phyloP scores from a whole-genome alignment of 31 red algal genomes.

The Asparagopsis taxiformis region DNA sequence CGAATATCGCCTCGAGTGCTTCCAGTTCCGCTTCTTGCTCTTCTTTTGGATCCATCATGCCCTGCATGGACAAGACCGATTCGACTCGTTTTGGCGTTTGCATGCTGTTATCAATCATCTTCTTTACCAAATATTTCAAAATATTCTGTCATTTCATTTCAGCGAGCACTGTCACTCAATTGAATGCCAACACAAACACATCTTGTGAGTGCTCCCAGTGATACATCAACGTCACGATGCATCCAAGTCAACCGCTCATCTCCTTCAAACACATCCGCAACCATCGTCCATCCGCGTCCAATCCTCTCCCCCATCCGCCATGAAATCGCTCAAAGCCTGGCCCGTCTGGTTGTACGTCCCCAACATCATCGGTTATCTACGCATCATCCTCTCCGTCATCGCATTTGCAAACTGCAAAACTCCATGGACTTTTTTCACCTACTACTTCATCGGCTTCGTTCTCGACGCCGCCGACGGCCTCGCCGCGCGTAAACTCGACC shows the following conservation, averaged over 20 bases:
- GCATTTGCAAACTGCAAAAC: slow-evolving; percentile 54
- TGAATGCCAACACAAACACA: no score
- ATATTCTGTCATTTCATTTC: no score
- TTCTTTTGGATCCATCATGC: slow-evolving; percentile 45
- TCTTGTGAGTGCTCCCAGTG: no score
- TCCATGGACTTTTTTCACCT: slow-evolving; percentile 36
- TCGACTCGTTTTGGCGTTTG: no score
- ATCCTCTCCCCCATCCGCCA: slow-evolving; percentile 7
- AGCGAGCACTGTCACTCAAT: no score
- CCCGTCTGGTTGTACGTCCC: slow-evolving; percentile 74
- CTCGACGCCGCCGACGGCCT: slow-evolving; percentile 88
- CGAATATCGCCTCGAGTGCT: slow-evolving; percentile 55
- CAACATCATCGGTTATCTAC: slow-evolving; percentile 79
- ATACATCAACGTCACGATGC: no score
- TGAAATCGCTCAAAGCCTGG: slow-evolving; percentile 28
- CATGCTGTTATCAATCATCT: no score
- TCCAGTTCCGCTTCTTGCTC: slow-evolving; percentile 65
- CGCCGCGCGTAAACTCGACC: slow-evolving; percentile 77
- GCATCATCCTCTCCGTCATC: slow-evolving; percentile 64
- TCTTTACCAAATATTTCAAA: no score
- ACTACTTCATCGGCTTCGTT: slow-evolving; percentile 76
- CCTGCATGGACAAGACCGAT: no score
- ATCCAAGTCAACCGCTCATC: no score
- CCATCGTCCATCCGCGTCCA: no score
- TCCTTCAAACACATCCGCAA: no score